Conservation (phyloP, 2,329 filamentous ascomycete species). For the Penicillium italicum region DNA sequence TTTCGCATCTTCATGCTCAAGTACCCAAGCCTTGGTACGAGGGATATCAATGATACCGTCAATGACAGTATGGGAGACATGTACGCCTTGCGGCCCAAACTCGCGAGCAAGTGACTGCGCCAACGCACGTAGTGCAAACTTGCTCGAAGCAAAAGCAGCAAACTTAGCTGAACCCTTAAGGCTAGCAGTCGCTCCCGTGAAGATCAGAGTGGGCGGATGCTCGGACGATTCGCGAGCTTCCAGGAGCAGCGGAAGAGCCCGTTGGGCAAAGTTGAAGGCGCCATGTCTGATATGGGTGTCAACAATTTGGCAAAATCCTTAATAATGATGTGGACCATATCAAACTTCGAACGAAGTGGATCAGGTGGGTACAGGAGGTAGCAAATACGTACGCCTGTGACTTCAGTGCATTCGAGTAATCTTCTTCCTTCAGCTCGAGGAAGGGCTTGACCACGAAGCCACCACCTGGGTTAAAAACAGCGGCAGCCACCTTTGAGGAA, state of each 20-base stretch:
- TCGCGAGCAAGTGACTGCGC: slow-evolving; percentile 74
- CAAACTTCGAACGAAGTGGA: not conserved
- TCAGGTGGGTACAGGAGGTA: not conserved
- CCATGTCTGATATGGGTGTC: slow-evolving; percentile 45
- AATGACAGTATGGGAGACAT: slow-evolving; percentile 77
- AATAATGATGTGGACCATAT: not conserved
- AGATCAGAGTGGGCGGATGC: slow-evolving; percentile 73
- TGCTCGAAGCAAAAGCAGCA: slow-evolving; percentile 69
- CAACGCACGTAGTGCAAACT: slow-evolving; percentile 73
- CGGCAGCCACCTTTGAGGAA: slow-evolving; percentile 46
- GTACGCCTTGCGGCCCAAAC: slow-evolving; percentile 78
- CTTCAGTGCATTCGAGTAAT: slow-evolving; percentile 52
- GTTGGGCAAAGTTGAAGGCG: slow-evolving; percentile 72
- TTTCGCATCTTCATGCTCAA: slow-evolving; percentile 61
- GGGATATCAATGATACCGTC: slow-evolving; percentile 84
- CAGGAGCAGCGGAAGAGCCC: slow-evolving; percentile 66
- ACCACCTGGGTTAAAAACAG: slow-evolving; percentile 60
- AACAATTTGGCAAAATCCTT: not conserved
- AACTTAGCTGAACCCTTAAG: slow-evolving; percentile 68
- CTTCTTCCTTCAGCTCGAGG: slow-evolving; percentile 57
- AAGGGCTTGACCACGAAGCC: slow-evolving; percentile 58
- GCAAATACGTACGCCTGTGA: slow-evolving; percentile 46
- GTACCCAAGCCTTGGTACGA: slow-evolving; percentile 59
- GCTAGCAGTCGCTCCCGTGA: slow-evolving; percentile 82
- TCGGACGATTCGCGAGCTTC: slow-evolving; percentile 50